phyloP scores from a whole-genome alignment of 441 rosid genomes.

The Adansonia rubrostipa region DNA sequence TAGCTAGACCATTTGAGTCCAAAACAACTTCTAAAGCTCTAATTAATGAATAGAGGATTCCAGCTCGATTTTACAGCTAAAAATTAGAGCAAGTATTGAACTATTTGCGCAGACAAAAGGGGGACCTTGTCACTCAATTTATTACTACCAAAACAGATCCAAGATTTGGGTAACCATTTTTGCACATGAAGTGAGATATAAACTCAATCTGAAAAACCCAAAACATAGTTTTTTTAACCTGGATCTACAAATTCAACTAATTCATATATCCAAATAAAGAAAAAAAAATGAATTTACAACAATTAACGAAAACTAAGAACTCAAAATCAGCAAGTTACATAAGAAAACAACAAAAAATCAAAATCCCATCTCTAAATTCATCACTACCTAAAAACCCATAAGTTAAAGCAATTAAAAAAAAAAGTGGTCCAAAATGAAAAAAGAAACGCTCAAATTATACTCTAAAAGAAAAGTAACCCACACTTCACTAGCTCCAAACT shows the following conservation, averaged over 20 bases:
- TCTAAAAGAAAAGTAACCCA: constrained; percentile 11
- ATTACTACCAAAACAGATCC: constrained; percentile 35
- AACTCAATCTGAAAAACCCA: constrained; percentile 27
- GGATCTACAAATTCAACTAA: constrained; percentile 43
- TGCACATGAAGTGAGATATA: constrained; percentile 15
- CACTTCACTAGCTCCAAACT: constrained; percentile 22
- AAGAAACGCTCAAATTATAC: constrained; percentile 15
- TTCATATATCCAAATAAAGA: constrained; percentile 18
- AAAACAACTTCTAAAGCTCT: not conserved
- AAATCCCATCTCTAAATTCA: constrained; percentile 35
- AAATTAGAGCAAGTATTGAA: constrained; percentile 10
- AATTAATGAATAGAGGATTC: constrained; percentile 2
- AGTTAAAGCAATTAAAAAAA: constrained; percentile 3
- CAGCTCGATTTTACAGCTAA: constrained; percentile 38
- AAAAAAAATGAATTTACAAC: constrained; percentile 22
- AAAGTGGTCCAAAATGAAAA: constrained; percentile 12
- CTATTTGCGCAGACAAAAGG: not conserved
- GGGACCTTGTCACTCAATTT: constrained; percentile 9
- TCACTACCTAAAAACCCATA: constrained; percentile 15
- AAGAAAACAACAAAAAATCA: not conserved
- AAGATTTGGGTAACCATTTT: constrained; percentile 25
- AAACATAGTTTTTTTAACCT: constrained; percentile 28
- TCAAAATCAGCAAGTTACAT: not conserved
- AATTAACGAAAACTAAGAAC: constrained; percentile 4
- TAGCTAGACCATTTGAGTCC: constrained; percentile 5